Evolutionary conservation across 345 rosid genomes (phyloP).

Genomic region (Rhodomyrtus tomentosa): DNA sequence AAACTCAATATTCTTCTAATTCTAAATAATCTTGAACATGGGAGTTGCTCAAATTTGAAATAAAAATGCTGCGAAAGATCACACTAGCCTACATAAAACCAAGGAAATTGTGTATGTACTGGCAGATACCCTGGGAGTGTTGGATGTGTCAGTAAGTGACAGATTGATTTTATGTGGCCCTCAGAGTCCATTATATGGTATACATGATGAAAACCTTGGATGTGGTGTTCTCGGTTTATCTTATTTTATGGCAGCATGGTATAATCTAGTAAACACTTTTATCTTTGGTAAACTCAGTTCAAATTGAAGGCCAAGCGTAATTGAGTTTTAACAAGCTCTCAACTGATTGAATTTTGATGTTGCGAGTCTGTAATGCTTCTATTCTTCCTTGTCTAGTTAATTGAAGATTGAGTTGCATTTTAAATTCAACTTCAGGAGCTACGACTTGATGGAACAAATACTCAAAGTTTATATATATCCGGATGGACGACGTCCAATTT

Average conservation of each 20-base stretch:
- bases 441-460: slow-evolving; percentile 80
- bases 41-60: too few species aligned
- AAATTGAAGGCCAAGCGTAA: not conserved
- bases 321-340: not conserved
- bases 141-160: not conserved
- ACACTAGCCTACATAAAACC: too few species aligned
- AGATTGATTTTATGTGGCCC: not conserved
- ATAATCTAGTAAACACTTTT: not conserved
- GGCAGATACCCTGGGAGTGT: not conserved
- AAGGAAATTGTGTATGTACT: too few species aligned
- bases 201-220: not conserved
- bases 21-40: too few species aligned
- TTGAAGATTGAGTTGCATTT: not conserved
- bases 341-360: not conserved
- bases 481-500: slow-evolving; percentile 67
- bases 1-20: too few species aligned
- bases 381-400: not conserved
- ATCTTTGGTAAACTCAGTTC: not conserved
- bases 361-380: not conserved
- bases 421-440: slow-evolving; percentile 44
- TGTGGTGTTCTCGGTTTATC: not conserved
- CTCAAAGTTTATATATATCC: slow-evolving; percentile 70
- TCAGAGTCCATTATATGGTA: not conserved
- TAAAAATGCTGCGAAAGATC: too few species aligned
- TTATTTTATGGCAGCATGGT: not conserved